These are phyloP conservation scores for Fusarium nematophilum DNA, from an alignment of 2,329 filamentous ascomycete genomes.

Conservation along the genomic window DNA sequence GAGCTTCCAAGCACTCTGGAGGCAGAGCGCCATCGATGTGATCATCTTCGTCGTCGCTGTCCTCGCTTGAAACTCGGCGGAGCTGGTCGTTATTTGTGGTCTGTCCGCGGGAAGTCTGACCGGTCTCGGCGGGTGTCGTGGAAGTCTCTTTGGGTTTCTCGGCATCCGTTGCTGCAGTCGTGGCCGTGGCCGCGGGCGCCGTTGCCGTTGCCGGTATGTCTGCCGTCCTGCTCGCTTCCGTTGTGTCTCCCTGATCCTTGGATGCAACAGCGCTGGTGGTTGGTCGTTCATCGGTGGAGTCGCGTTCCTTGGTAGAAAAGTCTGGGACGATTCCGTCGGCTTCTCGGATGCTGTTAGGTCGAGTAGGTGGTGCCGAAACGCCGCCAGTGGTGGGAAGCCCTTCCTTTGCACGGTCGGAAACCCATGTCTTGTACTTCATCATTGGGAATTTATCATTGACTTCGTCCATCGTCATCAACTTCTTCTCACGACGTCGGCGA, in stretches of 20 bases:
- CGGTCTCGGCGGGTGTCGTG: conserved; percentile 28
- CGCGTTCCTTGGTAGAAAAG: conserved; percentile 57
- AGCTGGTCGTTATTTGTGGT: conserved; percentile 44
- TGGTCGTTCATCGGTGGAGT: conserved; percentile 57
- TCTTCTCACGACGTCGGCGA: conserved; percentile 92
- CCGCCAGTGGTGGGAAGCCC: conserved; percentile 87
- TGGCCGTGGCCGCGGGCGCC: too few relatives aligned
- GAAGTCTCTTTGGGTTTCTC: conserved; percentile 38
- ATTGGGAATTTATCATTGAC: conserved; percentile 97
- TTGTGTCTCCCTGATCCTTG: conserved; percentile 33
- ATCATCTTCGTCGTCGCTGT: conserved; percentile 77
- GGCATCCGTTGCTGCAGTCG: conserved; percentile 30
- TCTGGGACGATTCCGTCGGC: conserved; percentile 66
- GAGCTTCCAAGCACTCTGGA: conserved; percentile 81
- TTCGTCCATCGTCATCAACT: conserved; percentile 98
- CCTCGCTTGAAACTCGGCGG: conserved; percentile 59
- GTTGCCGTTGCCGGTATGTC: conserved; percentile 32
- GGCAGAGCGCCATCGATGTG: conserved; percentile 86
- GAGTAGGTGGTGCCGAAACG: conserved; percentile 78
- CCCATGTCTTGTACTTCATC: conserved; percentile 96
- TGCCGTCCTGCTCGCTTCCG: conserved; percentile 10
- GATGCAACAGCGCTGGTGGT: conserved; percentile 38
- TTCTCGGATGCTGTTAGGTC: conserved; percentile 78
- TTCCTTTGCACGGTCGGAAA: conserved; percentile 82
- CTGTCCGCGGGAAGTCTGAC: conserved; percentile 41